phyloP scores from a whole-genome alignment of 208 protist genomes.

The Leishmania martiniquensis region DNA sequence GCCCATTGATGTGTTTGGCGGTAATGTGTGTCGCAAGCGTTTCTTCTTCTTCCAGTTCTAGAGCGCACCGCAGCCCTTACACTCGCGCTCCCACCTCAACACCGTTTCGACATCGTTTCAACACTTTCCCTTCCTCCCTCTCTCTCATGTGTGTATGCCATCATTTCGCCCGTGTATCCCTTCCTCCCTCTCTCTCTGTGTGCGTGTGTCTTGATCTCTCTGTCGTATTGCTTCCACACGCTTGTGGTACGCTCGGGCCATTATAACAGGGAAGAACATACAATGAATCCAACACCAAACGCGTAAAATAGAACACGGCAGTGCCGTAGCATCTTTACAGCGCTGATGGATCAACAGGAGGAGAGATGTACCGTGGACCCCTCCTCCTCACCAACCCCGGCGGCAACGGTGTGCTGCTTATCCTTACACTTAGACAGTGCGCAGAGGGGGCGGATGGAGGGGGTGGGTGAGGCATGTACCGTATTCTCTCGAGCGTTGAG shows the following conservation, averaged over 20 bases:
- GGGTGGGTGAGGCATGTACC: neutral
- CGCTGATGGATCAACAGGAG: neutral
- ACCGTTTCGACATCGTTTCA: neutral
- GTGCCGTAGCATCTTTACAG: neutral
- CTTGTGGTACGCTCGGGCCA: neutral
- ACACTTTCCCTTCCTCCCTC: neutral
- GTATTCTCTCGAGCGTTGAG: neutral
- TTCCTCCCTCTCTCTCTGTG: conserved; percentile 3
- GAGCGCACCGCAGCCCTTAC: neutral
- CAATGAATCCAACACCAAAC: neutral
- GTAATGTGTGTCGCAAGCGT: neutral
- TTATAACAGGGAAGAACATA: neutral
- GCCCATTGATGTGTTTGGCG: neutral
- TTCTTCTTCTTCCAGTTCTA: conserved; percentile 2
- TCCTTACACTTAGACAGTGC: neutral
- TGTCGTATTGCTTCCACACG: neutral
- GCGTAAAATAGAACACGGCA: neutral
- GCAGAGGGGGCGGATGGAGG: neutral
- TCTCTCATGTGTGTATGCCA: neutral
- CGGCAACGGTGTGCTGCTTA: neutral
- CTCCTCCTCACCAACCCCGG: too few species aligned
- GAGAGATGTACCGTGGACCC: neutral
- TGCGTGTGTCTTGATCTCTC: neutral
- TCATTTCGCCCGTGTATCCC: neutral
- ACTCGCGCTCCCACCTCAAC: neutral